Percentiles rank a stretch among this genome's conserved stretches.
phyloP scores from a whole-genome alignment of 352 stramenopile species.

The Phytopythium helicoides region DNA sequence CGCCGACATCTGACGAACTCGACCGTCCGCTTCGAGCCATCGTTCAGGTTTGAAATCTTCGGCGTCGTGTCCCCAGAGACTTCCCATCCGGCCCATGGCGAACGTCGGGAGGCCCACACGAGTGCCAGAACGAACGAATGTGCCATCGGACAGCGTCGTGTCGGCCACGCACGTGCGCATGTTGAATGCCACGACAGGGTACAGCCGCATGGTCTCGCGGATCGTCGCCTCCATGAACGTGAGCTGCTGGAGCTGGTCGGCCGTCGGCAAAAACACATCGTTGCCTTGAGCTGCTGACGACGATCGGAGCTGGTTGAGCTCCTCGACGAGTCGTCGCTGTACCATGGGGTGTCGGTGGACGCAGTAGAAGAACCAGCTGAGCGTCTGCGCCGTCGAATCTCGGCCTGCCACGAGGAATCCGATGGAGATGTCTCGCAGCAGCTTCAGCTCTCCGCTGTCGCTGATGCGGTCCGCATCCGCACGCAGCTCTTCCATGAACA shows the following conservation, averaged over 20 bases:
- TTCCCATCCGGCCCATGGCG: slow-evolving; percentile 23
- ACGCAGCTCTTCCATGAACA: slow-evolving; percentile 25
- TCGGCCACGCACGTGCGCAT: slow-evolving; percentile 18
- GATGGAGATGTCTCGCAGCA: slow-evolving; percentile 50
- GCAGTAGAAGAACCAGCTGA: slow-evolving; percentile 51
- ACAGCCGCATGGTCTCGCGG: slow-evolving; percentile 46
- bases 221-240: slow-evolving; percentile 34
- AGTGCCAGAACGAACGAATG: slow-evolving; percentile 22
- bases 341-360: slow-evolving; percentile 37
- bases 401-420: slow-evolving; percentile 60
- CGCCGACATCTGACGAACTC: slow-evolving; percentile 13
- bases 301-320: slow-evolving; percentile 13
- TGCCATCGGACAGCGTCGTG: slow-evolving; percentile 28
- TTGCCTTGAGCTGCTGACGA: background rate
- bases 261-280: slow-evolving; percentile 6
- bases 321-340: slow-evolving; percentile 15
- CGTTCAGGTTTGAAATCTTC: slow-evolving; percentile 62
- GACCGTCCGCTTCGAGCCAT: slow-evolving; percentile 29
- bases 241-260: slow-evolving; percentile 24
- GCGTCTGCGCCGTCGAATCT: slow-evolving; percentile 48
- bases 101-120: slow-evolving; percentile 22
- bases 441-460: slow-evolving; percentile 1
- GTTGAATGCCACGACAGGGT: slow-evolving; percentile 41
- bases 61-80: slow-evolving; percentile 49
- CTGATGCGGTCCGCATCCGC: background rate